Conservation (phyloP, 345 rosid species). For the Salix caprea region DNA sequence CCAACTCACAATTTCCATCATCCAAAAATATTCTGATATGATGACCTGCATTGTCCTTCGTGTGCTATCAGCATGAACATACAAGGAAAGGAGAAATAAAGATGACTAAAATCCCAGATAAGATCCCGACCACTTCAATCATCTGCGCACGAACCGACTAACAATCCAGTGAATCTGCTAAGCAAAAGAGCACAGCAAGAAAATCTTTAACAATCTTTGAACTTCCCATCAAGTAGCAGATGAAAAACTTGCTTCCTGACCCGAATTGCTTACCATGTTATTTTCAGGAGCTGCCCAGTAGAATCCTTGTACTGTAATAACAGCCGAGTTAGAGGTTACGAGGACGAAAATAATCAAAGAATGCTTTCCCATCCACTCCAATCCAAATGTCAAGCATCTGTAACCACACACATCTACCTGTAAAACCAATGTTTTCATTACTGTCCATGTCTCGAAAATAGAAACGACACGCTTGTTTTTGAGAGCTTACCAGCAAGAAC, state of each 20-base stretch:
- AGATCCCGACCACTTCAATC: background rate
- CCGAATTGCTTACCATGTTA: constrained; percentile 30
- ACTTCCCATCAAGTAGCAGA: background rate
- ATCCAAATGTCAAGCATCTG: constrained; percentile 16
- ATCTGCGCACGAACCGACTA: constrained; percentile 16
- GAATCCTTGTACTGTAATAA: constrained; percentile 39
- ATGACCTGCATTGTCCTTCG: background rate
- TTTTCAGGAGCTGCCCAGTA: constrained; percentile 32
- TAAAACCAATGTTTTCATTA: background rate
- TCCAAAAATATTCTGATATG: background rate
- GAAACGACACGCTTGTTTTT: background rate
- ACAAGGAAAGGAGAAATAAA: background rate
- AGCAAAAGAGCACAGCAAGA: background rate
- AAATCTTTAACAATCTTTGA: background rate
- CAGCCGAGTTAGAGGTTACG: constrained; percentile 32
- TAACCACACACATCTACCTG: constrained; percentile 41
- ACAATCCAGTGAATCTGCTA: constrained; percentile 40
- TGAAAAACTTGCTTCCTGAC: background rate
- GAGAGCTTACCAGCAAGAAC: constrained; percentile 36
- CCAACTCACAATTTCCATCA: background rate
- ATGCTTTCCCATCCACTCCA: constrained; percentile 52
- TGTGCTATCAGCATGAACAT: background rate
- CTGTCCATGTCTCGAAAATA: background rate
- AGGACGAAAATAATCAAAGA: constrained; percentile 37
- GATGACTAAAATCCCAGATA: background rate